Evolutionary conservation across 208 protist species (phyloP), one percentile per base, ranked within the genome.

Genomic region (Crithidia fasciculata): DNA sequence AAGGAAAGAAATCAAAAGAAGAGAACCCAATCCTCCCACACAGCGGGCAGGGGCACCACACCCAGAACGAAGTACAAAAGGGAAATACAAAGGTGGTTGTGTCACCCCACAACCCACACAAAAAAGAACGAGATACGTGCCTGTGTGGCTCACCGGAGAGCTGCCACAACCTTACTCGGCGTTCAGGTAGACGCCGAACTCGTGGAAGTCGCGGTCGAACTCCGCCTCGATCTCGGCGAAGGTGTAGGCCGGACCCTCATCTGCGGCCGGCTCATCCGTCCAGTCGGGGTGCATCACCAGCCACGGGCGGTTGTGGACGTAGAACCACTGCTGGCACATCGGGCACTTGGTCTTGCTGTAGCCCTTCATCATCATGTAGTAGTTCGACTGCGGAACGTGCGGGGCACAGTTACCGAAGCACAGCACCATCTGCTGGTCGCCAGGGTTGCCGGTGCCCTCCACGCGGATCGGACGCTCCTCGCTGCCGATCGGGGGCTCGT

Each of bases 301-400:
- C 89, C 88, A 94, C 50, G 89, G 88, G 80, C 89, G 85, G 83
- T 94, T 97, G 85, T 94, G 89, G 69, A 95, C 83, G 75, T 95
- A 95, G 76, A 94, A 95, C 83, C 84, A 95, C 80, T 94, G 90
- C 78, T 95, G 93, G 73, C 86, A 94, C 89, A 94, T 94, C 44
- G 89, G 89, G 79, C 90, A 94, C 82, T 95, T 95, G 76, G 79
- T 91, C 86, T 94, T 95, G 61, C 69, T 85, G 83, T 97, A 97
- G 58, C 89, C 90, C 86, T 97, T 97, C 87, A 97, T 94, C 82
- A 89, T 84, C 89, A 97, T 97, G 78, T 94, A 92, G 82, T 95
- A 97, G 67, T 89, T 94, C 8, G 90, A 92, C 79, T 95, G 88
- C 37, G 89, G 90, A 58, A 97, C 88, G 80, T 96, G 92, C 54